phyloP scores from a whole-genome alignment of 148 eudicot species.

The Chenopodium formosanum region DNA sequence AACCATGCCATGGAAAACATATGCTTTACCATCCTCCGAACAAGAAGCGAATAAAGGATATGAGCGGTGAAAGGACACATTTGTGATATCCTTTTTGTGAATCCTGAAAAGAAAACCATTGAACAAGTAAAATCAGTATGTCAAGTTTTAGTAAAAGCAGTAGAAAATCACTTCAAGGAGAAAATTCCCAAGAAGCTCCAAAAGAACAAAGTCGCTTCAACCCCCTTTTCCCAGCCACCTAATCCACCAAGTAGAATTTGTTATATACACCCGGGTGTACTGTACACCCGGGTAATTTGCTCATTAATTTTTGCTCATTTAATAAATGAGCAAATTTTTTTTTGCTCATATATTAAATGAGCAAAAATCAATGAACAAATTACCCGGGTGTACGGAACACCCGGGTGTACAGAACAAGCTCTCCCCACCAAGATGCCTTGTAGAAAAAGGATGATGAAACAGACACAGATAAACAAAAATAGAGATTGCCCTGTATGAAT shows the following conservation, averaged over 20 bases:
- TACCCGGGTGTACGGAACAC: no score
- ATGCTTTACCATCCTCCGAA: constrained; percentile 89
- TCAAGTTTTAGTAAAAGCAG: not conserved
- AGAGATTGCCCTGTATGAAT: not conserved
- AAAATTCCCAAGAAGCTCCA: not conserved
- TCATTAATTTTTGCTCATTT: no score
- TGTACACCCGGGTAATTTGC: no score
- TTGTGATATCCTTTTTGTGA: constrained; percentile 77
- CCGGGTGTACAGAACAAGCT: no score
- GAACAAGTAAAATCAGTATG: not conserved
- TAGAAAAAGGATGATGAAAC: not conserved
- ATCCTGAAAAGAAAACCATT: constrained; percentile 39
- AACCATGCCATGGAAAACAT: constrained; percentile 95
- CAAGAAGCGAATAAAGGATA: constrained; percentile 89
- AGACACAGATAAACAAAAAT: not conserved
- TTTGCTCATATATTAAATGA: no score
- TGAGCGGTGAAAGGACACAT: constrained; percentile 76
- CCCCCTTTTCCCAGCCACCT: not conserved
- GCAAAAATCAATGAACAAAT: no score
- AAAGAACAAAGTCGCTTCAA: not conserved
- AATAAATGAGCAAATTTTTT: no score
- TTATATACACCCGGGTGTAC: no score
- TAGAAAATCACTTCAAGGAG: not conserved
- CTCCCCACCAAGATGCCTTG: not conserved
- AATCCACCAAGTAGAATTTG: not conserved